A percentile compares a stretch with the other conserved stretches of the same genome.
These are phyloP conservation scores for Pyropia yezoensis DNA, from an alignment of 23 red algal species.

Conservation along the genomic window DNA sequence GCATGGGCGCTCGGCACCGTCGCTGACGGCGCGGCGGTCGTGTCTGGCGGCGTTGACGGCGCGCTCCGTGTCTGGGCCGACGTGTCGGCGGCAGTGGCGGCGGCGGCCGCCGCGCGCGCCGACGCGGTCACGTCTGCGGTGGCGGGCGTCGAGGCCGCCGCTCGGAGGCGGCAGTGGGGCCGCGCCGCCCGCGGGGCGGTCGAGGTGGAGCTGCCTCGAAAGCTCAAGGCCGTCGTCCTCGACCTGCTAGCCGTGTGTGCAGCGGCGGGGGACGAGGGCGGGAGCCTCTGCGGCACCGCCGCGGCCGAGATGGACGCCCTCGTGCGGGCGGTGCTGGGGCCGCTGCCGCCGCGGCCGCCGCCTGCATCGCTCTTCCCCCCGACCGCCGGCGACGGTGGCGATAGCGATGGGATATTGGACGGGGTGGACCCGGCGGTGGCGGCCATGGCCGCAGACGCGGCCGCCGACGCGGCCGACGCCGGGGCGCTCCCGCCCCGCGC, in stretches of 20 bases:
- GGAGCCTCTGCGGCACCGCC: too few relatives aligned
- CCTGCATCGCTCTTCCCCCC: neutral
- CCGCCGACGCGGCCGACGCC: too few relatives aligned
- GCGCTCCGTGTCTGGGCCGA: conserved; percentile 55
- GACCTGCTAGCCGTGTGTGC: conserved; percentile 19
- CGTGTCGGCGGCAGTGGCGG: conserved; percentile 3
- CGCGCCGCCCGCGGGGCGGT: conserved; percentile 36
- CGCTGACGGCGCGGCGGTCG: conserved; percentile 37
- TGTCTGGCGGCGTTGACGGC: conserved; percentile 59
- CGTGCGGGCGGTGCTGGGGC: conserved; percentile 6
- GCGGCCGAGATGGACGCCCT: too few relatives aligned
- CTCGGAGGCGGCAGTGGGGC: conserved; percentile 28
- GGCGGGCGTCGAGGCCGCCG: conserved; percentile 34
- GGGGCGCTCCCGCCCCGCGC: conserved; percentile 1
- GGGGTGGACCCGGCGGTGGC: neutral
- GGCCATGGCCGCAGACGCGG: too few relatives aligned
- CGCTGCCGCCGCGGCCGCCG: conserved; percentile 6
- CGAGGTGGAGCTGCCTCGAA: conserved; percentile 52
- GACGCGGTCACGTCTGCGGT: conserved; percentile 20
- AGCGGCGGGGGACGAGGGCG: conserved; percentile 9
- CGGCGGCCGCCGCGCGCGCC: conserved; percentile 7
- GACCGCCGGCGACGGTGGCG: neutral
- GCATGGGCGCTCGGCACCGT: conserved; percentile 39
- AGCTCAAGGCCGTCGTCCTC: conserved; percentile 34
- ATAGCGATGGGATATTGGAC: neutral